phyloP scores from a whole-genome alignment of 345 rosid species.

The Eucalyptus regnans region DNA sequence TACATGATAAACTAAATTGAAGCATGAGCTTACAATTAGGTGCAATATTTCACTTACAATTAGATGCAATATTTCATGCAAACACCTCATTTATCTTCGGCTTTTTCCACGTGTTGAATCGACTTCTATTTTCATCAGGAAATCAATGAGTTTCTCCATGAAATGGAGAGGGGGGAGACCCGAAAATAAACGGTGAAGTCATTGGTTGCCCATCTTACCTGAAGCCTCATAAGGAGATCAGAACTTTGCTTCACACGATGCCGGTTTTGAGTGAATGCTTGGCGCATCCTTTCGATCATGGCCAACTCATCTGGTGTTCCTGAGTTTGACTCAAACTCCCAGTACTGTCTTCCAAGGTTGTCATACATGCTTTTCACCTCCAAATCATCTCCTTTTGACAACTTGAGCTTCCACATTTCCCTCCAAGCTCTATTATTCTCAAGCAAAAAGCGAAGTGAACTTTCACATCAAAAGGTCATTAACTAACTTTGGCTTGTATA shows the following conservation, averaged over 20 bases:
- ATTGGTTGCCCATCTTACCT: not conserved
- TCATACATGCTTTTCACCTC: conserved; percentile 10
- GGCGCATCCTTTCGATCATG: conserved; percentile 6
- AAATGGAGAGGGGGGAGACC: too few species aligned
- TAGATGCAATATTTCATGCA: not conserved
- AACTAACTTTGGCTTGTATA: too few species aligned
- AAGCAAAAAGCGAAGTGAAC: too few species aligned
- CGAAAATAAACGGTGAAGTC: not conserved
- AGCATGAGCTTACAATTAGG: not conserved
- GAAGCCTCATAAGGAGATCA: conserved; percentile 25
- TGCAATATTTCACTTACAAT: not conserved
- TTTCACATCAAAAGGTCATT: too few species aligned
- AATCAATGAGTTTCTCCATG: too few species aligned
- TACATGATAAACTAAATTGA: too few species aligned
- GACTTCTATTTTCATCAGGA: not conserved
- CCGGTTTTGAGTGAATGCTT: conserved; percentile 12
- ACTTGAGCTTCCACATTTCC: conserved; percentile 43
- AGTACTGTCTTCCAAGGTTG: conserved; percentile 31
- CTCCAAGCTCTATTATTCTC: not conserved
- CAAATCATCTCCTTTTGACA: conserved; percentile 24
- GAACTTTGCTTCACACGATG: conserved; percentile 27
- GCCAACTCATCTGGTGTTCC: conserved; percentile 19
- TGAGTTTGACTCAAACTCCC: conserved; percentile 32
- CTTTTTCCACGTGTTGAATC: not conserved
- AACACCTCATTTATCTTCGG: not conserved